phyloP scores from a whole-genome alignment of 2,329 filamentous ascomycete species.

The Ophiostoma quercus region DNA sequence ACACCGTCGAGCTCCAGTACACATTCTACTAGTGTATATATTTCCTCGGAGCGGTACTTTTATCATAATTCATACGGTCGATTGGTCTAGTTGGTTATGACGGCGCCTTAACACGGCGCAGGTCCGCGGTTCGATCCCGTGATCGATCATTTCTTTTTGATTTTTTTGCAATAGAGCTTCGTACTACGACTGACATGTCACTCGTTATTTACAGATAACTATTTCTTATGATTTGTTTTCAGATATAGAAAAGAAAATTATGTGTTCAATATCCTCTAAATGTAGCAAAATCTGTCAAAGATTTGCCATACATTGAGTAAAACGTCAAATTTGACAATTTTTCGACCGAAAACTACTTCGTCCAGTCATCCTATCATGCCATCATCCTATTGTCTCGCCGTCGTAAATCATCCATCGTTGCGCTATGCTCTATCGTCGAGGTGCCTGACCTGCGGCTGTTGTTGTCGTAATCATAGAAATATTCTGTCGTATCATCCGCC shows the following conservation, averaged over 20 bases:
- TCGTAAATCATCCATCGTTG: not conserved
- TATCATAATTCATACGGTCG: not conserved
- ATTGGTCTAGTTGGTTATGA: constrained; percentile 19
- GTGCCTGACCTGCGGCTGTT: not conserved
- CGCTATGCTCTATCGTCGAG: not conserved
- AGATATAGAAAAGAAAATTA: not conserved
- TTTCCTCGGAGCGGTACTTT: too few species aligned
- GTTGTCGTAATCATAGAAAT: not conserved
- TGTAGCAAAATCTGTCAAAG: too few species aligned
- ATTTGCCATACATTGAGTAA: too few species aligned
- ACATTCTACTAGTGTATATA: not conserved
- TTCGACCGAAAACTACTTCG: too few species aligned
- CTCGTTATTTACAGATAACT: too few species aligned
- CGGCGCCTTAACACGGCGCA: constrained; percentile 17
- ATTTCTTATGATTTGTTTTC: too few species aligned
- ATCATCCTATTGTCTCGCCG: not conserved
- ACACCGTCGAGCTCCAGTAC: not conserved
- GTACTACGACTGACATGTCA: too few species aligned
- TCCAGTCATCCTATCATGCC: too few species aligned
- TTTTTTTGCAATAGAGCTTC: too few species aligned
- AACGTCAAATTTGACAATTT: too few species aligned
- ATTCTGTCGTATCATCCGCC: not conserved
- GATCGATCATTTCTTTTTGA: constrained; percentile 14
- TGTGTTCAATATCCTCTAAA: too few species aligned
- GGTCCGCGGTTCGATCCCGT: constrained; percentile 17